These are phyloP conservation scores for Penicillium angulare DNA, from an alignment of 495 filamentous ascomycete genomes.

Conservation along the genomic window DNA sequence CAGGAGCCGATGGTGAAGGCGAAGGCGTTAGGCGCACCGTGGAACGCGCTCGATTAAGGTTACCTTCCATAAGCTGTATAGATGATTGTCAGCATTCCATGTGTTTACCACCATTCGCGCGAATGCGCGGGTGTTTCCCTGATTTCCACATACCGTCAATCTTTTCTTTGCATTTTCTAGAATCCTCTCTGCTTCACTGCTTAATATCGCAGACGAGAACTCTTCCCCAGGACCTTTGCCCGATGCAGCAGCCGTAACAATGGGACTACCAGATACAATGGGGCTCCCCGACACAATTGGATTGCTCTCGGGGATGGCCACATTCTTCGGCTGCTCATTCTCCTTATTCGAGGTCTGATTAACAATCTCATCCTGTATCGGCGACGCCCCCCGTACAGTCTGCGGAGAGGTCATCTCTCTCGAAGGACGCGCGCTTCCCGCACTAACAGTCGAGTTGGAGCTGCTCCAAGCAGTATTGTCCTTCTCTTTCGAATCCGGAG, in stretches of 20 bases:
- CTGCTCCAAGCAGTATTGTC: conserved; percentile 32
- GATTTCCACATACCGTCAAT: conserved; percentile 69
- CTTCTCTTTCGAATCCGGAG: conserved; percentile 17
- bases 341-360: not conserved
- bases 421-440: conserved; percentile 29
- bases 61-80: conserved; percentile 83
- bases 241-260: conserved; percentile 27
- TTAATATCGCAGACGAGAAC: conserved; percentile 71
- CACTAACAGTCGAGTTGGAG: conserved; percentile 43
- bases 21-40: conserved; percentile 63
- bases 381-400: conserved; percentile 10
- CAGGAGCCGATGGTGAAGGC: conserved; percentile 42
- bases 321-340: not conserved
- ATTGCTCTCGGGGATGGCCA: conserved; percentile 2
- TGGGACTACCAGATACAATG: not conserved
- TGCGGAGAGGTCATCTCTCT: conserved; percentile 18
- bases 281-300: not conserved
- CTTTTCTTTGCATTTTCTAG: conserved; percentile 87
- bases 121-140: not conserved
- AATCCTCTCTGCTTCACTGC: conserved; percentile 81
- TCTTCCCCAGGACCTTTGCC: conserved; percentile 42
- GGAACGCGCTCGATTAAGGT: conserved; percentile 75
- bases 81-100: conserved; percentile 12
- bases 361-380: conserved; percentile 5
- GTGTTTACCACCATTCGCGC: not conserved